A percentile compares a stretch with the other conserved stretches of the same genome.
Evolutionary conservation across 192 early-diverging fungal genomes (phyloP).

Genomic region (Umbelopsis ramanniana): DNA sequence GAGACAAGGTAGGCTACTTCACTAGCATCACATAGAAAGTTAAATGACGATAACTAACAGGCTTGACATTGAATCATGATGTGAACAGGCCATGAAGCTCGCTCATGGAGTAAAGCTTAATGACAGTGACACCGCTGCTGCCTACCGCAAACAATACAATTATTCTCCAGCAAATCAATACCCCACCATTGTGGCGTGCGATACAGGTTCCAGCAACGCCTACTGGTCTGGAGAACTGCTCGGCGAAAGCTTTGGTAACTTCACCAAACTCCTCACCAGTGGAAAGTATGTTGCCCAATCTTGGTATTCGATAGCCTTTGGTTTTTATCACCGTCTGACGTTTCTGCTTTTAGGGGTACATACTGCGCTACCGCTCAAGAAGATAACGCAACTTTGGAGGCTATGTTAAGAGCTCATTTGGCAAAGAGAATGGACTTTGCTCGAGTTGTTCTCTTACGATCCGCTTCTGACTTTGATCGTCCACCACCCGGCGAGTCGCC

Average conservation of each 20-base stretch:
- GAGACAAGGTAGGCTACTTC: neutral
- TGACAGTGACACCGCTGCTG: neutral
- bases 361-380: slow-evolving; percentile 24
- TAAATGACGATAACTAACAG: neutral
- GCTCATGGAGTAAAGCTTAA: neutral
- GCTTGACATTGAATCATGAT: too few relatives aligned
- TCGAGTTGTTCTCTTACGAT: slow-evolving; percentile 18
- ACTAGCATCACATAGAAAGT: neutral
- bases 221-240: neutral
- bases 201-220: neutral
- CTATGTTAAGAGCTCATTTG: neutral
- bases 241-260: slow-evolving; percentile 19
- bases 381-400: slow-evolving; percentile 24
- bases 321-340: neutral
- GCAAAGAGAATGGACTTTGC: slow-evolving; percentile 4
- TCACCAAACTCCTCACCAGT: neutral
- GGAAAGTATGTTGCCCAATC: slow-evolving; percentile 1
- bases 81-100: neutral
- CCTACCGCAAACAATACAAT: neutral
- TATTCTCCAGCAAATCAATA: slow-evolving; percentile 12
- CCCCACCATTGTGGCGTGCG: neutral
- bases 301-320: neutral
- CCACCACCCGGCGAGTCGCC: neutral
- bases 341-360: neutral
- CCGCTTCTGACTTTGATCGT: slow-evolving; percentile 20